Evolutionary conservation across 768 basidiomycete species (phyloP).

Genomic region (Amanita thiersii): DNA sequence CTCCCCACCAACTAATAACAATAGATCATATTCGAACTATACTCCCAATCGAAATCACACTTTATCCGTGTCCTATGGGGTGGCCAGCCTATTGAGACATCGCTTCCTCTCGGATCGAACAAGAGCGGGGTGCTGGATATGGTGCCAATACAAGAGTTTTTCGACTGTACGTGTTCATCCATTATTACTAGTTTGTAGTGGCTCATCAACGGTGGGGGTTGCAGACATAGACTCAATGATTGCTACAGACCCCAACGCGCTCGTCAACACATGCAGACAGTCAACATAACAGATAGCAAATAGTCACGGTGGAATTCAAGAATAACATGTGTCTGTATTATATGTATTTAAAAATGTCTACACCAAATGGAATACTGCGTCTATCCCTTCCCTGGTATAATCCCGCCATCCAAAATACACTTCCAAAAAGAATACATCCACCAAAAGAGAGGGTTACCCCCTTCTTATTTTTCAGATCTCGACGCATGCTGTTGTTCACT

Average conservation of each 20-base stretch:
- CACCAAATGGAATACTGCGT: too few relatives aligned
- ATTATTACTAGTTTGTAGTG: neutral
- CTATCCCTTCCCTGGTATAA: too few relatives aligned
- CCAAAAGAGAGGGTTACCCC: too few relatives aligned
- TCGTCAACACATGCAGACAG: too few relatives aligned
- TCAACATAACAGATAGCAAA: too few relatives aligned
- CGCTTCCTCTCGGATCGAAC: conserved; percentile 39
- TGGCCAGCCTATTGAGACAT: conserved; percentile 40
- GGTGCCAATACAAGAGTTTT: conserved; percentile 33
- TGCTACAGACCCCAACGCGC: neutral
- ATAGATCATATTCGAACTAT: conserved; percentile 39
- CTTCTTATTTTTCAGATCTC: too few relatives aligned
- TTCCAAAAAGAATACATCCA: too few relatives aligned
- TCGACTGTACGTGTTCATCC: conserved; percentile 27
- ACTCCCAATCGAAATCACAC: conserved; percentile 18
- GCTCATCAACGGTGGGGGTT: neutral
- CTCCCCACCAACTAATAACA: neutral
- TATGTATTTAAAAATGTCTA: too few relatives aligned
- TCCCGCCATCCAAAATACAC: too few relatives aligned
- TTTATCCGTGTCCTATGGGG: conserved; percentile 44
- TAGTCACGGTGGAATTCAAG: too few relatives aligned
- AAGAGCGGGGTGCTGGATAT: conserved; percentile 25
- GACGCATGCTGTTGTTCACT: too few relatives aligned
- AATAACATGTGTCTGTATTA: too few relatives aligned
- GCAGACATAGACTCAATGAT: neutral